Conservation (phyloP, 2,329 filamentous ascomycete species). For the Akanthomyces uredinophilus region DNA sequence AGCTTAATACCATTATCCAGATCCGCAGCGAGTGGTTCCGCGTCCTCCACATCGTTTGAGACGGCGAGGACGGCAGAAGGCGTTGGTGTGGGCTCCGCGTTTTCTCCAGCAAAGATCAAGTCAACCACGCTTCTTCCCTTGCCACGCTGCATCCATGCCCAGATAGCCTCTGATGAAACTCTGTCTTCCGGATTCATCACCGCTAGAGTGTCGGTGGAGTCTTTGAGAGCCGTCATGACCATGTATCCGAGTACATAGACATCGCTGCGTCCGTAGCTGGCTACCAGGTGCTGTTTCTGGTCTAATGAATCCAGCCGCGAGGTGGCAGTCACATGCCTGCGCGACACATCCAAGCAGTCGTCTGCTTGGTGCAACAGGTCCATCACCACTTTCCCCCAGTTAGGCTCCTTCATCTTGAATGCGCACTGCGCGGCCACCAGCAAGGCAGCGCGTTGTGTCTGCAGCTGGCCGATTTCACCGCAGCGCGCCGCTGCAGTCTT, state of each 20-base stretch:
- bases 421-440: not conserved
- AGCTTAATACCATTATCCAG: not conserved
- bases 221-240: not conserved
- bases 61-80: no score
- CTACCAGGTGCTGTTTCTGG: slow-evolving; percentile 2
- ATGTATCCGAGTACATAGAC: slow-evolving; percentile 3
- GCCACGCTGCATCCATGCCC: slow-evolving; percentile 7
- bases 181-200: not conserved
- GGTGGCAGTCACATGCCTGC: not conserved
- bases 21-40: not conserved
- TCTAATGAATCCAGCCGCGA: not conserved
- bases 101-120: not conserved
- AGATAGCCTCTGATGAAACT: not conserved
- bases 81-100: not conserved
- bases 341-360: slow-evolving; percentile 1
- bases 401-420: not conserved
- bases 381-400: not conserved
- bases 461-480: not conserved
- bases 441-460: not conserved
- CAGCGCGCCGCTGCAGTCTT: not conserved
- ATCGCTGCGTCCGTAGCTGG: slow-evolving; percentile 4
- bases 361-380: not conserved
- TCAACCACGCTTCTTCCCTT: slow-evolving; percentile 3
- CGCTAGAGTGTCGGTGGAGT: not conserved
- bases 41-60: not conserved